Evolutionary conservation across 371 early-diverging fungal genomes (phyloP), one percentile per base, ranked within the genome.

Genomic region (Apophysomyces variabilis): DNA sequence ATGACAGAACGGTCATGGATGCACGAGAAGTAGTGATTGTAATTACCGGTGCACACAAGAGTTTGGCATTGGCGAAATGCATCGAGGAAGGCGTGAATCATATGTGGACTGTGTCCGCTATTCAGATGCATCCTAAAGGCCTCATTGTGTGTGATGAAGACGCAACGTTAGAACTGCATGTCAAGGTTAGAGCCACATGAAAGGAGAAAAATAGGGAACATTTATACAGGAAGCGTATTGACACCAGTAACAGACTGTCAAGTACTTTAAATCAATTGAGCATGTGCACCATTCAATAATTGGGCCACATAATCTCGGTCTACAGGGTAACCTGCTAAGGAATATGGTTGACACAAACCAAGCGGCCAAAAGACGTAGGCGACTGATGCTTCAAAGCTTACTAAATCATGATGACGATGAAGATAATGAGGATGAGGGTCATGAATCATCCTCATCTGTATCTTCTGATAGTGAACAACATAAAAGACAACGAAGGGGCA

Each of bases 51-150:
- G 91, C 91, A 3, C 90, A 91, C 78, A 93, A 93, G 68, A 86
- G 64, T 62, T 68, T 90, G 50, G 92, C 92, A 9, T 72, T 91
- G 60, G 88, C 90, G 61, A 91, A 91, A 75, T 92, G 92, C 71
- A 90, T 93, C 50, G 93, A 93, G 73, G 91, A 90, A 56, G 82
- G 84, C 35, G 90, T 92, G 68, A 92, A 91, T 77, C 91, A 91
- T 77, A 92, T 92, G 93, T 93, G 92, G 90, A 93, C 93, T 6
- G 90, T 93, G 63, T 90, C 90, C 13, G 93, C 91, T n/a, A 89
- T 93, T 60, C 93, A 93, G 71, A 66, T 89, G 43, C 93, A 93
- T 66, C 91, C 92, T 26, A 87, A 88, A 57, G 89, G 90, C 18
- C 80, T 93, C 82, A 81, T 93, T 74, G 92, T 92, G 56, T 93